Percentiles rank a stretch among this genome's conserved stretches.
Evolutionary conservation across 2,329 filamentous ascomycete genomes (phyloP).

Genomic region (Xylaria sp.): DNA sequence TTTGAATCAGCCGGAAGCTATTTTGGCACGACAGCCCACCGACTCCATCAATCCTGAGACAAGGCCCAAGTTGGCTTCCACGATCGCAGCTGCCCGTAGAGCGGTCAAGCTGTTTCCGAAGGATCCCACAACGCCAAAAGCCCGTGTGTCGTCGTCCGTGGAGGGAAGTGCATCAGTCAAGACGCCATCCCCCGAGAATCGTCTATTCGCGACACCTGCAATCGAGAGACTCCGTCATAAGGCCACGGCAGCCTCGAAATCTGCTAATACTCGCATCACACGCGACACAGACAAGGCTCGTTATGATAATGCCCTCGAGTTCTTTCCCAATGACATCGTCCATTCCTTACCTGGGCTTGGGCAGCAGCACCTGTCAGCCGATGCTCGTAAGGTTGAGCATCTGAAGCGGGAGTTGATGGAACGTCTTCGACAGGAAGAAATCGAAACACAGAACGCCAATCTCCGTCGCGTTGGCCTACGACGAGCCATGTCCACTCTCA

Average conservation of each 20-base stretch:
- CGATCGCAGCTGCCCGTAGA: conserved; percentile 30
- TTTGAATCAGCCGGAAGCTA: conserved; percentile 26
- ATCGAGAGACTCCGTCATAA: conserved; percentile 20
- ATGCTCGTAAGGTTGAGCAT: conserved; percentile 34
- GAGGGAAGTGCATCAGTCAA: neutral
- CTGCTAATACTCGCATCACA: neutral
- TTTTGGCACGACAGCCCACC: conserved; percentile 9
- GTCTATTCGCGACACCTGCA: neutral
- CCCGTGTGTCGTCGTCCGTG: neutral
- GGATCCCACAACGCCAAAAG: neutral
- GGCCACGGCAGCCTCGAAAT: neutral
- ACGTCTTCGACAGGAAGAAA: conserved; percentile 34
- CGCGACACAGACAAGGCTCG: conserved; percentile 24
- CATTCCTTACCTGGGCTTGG: conserved; percentile 43
- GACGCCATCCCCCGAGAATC: neutral
- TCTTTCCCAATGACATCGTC: conserved; percentile 43
- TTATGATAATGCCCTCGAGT: conserved; percentile 39
- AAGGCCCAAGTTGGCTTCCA: conserved; percentile 1
- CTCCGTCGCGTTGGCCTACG: conserved; percentile 44
- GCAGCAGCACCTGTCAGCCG: conserved; percentile 30
- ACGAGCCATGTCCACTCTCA: conserved; percentile 38
- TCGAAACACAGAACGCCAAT: conserved; percentile 18
- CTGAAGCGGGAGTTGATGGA: conserved; percentile 32
- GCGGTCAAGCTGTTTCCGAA: conserved; percentile 31
- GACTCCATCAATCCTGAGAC: conserved; percentile 7